phyloP scores from a whole-genome alignment of 306 rosid genomes.

The Prunus mume region DNA sequence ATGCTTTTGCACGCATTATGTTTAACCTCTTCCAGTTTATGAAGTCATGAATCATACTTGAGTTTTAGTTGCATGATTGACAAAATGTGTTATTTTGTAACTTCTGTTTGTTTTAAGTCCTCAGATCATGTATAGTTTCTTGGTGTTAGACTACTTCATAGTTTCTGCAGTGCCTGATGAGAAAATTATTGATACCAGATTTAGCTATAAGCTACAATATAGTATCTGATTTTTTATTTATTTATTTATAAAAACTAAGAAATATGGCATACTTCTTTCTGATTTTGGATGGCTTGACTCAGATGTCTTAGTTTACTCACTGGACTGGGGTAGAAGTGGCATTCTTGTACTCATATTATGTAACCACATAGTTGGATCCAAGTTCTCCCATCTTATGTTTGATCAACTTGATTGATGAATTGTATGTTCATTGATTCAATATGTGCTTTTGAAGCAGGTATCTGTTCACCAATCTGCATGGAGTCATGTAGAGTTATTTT shows the following conservation, averaged over 20 bases:
- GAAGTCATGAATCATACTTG: background rate
- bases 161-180: background rate
- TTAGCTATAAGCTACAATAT: background rate
- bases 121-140: background rate
- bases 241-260: background rate
- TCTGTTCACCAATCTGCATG: background rate
- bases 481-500: background rate
- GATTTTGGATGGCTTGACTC: background rate
- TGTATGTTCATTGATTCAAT: background rate
- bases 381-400: background rate
- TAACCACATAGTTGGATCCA: background rate
- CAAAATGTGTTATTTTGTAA: background rate
- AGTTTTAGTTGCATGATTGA: background rate
- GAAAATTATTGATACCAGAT: background rate
- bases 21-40: constrained; percentile 8
- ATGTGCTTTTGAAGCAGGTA: background rate
- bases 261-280: background rate
- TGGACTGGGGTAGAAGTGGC: background rate
- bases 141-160: background rate
- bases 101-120: background rate
- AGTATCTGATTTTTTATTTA: background rate
- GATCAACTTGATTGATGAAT: background rate
- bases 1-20: background rate
- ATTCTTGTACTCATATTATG: background rate
- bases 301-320: background rate